These are phyloP conservation scores for Yamadazyma sp. DNA, from an alignment of 1,139 yeast genomes.

Conservation along the genomic window DNA sequence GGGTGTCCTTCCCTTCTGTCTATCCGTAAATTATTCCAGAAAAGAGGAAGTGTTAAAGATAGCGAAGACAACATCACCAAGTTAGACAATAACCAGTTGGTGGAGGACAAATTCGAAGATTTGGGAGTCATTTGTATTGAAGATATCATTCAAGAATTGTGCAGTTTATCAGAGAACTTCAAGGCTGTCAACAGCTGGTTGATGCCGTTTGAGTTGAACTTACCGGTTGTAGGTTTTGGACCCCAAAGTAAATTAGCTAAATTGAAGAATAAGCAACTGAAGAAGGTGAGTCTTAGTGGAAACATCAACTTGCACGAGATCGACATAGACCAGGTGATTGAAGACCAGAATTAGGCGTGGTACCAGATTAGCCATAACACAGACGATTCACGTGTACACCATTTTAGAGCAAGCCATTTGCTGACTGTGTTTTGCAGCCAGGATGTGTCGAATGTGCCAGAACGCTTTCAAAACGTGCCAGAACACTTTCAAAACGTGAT, in stretches of 20 bases:
- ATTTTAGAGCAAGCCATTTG: too few species aligned
- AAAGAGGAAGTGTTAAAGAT: conserved; percentile 62
- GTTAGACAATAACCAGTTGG: conserved; percentile 69
- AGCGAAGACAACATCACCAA: conserved; percentile 37
- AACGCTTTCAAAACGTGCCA: too few species aligned
- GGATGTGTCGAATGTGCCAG: too few species aligned
- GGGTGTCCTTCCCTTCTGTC: conserved; percentile 73
- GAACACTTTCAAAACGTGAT: too few species aligned
- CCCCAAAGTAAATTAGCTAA: conserved; percentile 57
- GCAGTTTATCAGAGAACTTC: conserved; percentile 61
- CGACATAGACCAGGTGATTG: conserved; percentile 66
- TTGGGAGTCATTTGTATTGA: conserved; percentile 75
- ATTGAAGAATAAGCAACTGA: conserved; percentile 42
- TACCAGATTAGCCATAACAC: too few species aligned
- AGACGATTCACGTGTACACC: too few species aligned
- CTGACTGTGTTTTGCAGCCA: too few species aligned
- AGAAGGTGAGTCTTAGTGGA: conserved; percentile 57
- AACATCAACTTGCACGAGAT: conserved; percentile 65
- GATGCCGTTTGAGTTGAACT: conserved; percentile 65
- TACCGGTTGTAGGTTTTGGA: conserved; percentile 75
- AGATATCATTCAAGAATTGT: conserved; percentile 72
- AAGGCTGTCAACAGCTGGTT: conserved; percentile 59
- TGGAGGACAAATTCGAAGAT: conserved; percentile 68
- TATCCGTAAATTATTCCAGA: conserved; percentile 70
- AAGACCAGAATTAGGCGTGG: conserved; percentile 61